A percentile compares a stretch with the other conserved stretches of the same genome.
These are phyloP conservation scores for Skeletonema potamos DNA, from an alignment of 108 stramenopile species.

Conservation along the genomic window DNA sequence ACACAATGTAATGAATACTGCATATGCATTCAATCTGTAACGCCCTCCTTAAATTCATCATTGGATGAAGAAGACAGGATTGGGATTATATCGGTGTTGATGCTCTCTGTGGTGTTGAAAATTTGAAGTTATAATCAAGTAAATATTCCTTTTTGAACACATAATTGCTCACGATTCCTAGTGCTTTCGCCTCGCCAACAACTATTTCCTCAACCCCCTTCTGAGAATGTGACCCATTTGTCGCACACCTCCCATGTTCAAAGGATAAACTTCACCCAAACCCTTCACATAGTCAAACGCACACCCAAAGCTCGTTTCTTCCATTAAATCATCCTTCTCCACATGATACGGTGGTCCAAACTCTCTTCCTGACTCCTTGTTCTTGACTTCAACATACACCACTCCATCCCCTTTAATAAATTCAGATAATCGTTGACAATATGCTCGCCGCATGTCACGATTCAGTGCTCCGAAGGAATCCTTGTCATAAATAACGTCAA, in stretches of 20 bases:
- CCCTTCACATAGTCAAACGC: slow-evolving; percentile 42
- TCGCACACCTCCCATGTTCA: slow-evolving; percentile 32
- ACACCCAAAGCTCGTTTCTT: slow-evolving; percentile 40
- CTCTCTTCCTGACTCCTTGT: slow-evolving; percentile 22
- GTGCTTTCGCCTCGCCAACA: not conserved
- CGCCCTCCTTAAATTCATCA: too few species aligned
- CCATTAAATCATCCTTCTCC: slow-evolving; percentile 53
- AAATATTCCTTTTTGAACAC: too few species aligned
- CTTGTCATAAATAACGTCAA: slow-evolving; percentile 65
- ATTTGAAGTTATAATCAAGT: too few species aligned
- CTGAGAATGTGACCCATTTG: slow-evolving; percentile 58
- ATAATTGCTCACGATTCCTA: too few species aligned
- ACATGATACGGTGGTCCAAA: slow-evolving; percentile 51
- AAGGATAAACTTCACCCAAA: slow-evolving; percentile 48
- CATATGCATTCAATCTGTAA: too few species aligned
- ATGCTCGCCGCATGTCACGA: slow-evolving; percentile 29
- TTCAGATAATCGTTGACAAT: slow-evolving; percentile 48
- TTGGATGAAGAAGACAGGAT: too few species aligned
- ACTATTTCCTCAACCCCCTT: slow-evolving; percentile 15
- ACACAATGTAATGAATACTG: too few species aligned
- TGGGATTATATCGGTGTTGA: too few species aligned
- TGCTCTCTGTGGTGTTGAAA: too few species aligned
- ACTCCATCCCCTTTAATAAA: slow-evolving; percentile 40
- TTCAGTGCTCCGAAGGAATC: slow-evolving; percentile 61
- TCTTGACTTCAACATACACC: slow-evolving; percentile 58